Conservation (phyloP, 495 filamentous ascomycete species). For the Annulohypoxylon nitens region DNA sequence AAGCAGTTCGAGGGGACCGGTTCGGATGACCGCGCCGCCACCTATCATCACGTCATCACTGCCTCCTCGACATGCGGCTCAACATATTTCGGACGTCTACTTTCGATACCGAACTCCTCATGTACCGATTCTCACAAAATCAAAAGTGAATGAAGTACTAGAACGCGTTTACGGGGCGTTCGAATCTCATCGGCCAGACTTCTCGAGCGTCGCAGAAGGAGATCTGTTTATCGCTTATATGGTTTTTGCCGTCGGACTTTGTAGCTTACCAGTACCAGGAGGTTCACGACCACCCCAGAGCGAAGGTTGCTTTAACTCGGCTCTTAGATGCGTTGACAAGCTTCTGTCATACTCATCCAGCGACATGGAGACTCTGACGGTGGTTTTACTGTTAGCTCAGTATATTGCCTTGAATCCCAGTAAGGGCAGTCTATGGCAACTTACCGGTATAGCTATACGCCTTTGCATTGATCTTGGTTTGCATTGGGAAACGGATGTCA, state of each 20-base stretch:
- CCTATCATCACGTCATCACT: constrained; percentile 40
- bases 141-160: constrained; percentile 37
- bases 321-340: constrained; percentile 44
- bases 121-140: constrained; percentile 42
- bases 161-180: constrained; percentile 38
- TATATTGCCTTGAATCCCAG: constrained; percentile 48
- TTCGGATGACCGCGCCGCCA: constrained; percentile 27
- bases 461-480: constrained; percentile 48
- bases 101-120: constrained; percentile 49
- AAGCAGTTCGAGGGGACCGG: constrained; percentile 25
- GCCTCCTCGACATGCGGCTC: constrained; percentile 47
- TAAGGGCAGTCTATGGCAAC: constrained; percentile 47
- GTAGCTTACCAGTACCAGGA: constrained; percentile 38
- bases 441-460: constrained; percentile 46
- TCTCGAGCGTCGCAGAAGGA: constrained; percentile 22
- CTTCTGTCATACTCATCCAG: constrained; percentile 45
- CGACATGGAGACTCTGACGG: constrained; percentile 45
- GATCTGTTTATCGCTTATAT: constrained; percentile 48
- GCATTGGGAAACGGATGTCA: constrained; percentile 46
- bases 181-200: constrained; percentile 13
- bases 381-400: constrained; percentile 45
- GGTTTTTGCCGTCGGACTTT: constrained; percentile 47
- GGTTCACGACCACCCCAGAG: constrained; percentile 38
- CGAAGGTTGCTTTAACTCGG: constrained; percentile 48
- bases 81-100: constrained; percentile 48